These are phyloP conservation scores for Calonectria pteridis DNA, from an alignment of 2,329 filamentous ascomycete genomes.

Conservation along the genomic window DNA sequence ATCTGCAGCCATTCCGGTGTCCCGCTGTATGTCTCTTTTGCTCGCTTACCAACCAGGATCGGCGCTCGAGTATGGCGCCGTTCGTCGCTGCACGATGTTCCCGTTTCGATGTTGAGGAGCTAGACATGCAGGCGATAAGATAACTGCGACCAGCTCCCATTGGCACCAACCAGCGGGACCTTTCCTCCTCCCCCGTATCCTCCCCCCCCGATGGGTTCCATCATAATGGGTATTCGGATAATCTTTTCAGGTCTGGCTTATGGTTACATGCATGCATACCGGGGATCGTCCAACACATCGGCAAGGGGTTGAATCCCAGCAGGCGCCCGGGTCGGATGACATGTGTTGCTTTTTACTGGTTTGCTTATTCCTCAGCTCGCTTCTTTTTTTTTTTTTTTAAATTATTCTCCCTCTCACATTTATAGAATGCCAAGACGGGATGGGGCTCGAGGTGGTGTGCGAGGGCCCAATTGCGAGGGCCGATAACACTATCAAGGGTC, in stretches of 20 bases:
- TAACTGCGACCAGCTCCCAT: background rate
- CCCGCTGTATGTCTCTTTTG: background rate
- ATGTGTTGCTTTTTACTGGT: constrained; percentile 15
- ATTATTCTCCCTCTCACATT: background rate
- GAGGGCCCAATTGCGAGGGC: background rate
- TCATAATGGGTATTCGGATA: constrained; percentile 3
- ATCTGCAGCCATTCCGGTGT: constrained; percentile 13
- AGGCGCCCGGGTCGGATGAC: background rate
- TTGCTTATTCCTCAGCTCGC: background rate
- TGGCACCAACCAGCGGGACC: background rate
- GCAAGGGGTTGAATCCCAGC: constrained; percentile 16
- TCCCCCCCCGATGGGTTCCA: background rate
- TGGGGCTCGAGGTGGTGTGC: background rate
- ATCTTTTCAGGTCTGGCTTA: constrained; percentile 1
- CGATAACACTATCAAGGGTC: background rate
- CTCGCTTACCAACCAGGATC: constrained; percentile 16
- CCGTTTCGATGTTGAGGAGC: background rate
- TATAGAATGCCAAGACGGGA: background rate
- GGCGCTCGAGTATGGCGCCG: background rate
- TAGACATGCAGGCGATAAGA: constrained; percentile 13
- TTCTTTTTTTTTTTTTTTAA: background rate
- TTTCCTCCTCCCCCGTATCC: no score
- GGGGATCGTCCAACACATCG: constrained; percentile 10
- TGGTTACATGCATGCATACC: constrained; percentile 13
- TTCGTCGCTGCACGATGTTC: constrained; percentile 8